Base-by-base conservation (phyloP, 73 alveolate species). In the Paramecium primaurelia region DNA sequence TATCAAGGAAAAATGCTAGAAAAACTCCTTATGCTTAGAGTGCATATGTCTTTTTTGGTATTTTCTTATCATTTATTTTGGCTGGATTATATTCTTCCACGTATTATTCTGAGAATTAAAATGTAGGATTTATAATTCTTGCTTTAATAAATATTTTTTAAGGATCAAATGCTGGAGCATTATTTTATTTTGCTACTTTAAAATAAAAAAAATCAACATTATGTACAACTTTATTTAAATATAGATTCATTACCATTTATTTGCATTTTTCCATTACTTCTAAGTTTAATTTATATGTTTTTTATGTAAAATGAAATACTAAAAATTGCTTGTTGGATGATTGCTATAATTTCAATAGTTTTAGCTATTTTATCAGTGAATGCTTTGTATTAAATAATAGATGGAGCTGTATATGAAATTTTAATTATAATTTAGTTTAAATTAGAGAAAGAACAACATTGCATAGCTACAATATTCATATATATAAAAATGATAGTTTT, bases 41-140 rank as follows among this genome's bases (percentile, higher is more conserved):
- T 64, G 84, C 84, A 64, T 64, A 64, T 64, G 84, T 64, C 28
- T 64, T 64, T 64, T 64, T 64, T 64, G 84, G 84, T 1, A 64
- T 64, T 14, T 64, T 64, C 28, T 32, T 64, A 14, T 64, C 84
- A 64, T 64, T 64, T 6, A 64, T 64, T 11, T 64, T 64, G 84
- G 84, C 84, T 32, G 84, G 84, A 26, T 34, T 64, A 14, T 64
- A 64, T 32, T 64, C 84, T 8, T 64, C 84, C 26, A 64, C 47
- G 26, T 64, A 64, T 28, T 64, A 64, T 64, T 64, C 84, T 32
- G 84, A 64, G 3, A 64, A 64, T 64, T 64, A 64, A 34, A 32
- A 28, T 26, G 47, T 64, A 1, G 84, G 84, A 32, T 64, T 64
- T 28, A 64, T 64, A 14, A 64, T 64, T 28, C 47, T 64, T 28